These are phyloP conservation scores for Rhodotorula sp. DNA, from an alignment of 1,284 basidiomycete species.

Conservation along the genomic window DNA sequence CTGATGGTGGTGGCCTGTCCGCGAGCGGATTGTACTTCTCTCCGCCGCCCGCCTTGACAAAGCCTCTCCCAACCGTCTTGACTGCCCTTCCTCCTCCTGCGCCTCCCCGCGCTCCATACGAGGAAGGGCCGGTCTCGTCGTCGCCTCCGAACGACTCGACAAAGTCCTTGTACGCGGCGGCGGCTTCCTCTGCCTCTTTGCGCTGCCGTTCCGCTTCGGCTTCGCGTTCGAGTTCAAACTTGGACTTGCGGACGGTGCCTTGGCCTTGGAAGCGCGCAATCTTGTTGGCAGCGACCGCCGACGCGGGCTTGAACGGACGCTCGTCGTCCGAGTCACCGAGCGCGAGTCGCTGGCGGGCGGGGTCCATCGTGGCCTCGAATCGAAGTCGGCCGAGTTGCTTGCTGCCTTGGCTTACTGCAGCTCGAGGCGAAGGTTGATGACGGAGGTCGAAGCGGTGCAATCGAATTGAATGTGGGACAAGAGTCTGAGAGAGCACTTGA, in stretches of 20 bases:
- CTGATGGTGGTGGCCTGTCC: slow-evolving; percentile 2
- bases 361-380: slow-evolving; percentile 11
- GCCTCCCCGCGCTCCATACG: slow-evolving; percentile 16
- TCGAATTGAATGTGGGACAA: too few species aligned
- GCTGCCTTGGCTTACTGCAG: too few species aligned
- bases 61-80: slow-evolving; percentile 61
- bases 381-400: too few species aligned
- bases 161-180: slow-evolving; percentile 72
- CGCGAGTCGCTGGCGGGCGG: slow-evolving; percentile 13
- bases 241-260: slow-evolving; percentile 48
- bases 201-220: slow-evolving; percentile 68
- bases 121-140: slow-evolving; percentile 48
- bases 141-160: slow-evolving; percentile 80
- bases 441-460: background rate
- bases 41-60: slow-evolving; percentile 66
- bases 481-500: too few species aligned
- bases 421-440: background rate
- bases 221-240: slow-evolving; percentile 74
- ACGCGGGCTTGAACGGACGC: slow-evolving; percentile 13
- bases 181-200: slow-evolving; percentile 60
- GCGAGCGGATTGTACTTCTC: slow-evolving; percentile 32
- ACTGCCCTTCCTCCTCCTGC: slow-evolving; percentile 44
- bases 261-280: slow-evolving; percentile 22
- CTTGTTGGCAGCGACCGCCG: slow-evolving; percentile 20
- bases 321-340: slow-evolving; percentile 13